Evolutionary conservation across 1,284 basidiomycete genomes (phyloP).

Genomic region (Pseudozyma hubeiensis): DNA sequence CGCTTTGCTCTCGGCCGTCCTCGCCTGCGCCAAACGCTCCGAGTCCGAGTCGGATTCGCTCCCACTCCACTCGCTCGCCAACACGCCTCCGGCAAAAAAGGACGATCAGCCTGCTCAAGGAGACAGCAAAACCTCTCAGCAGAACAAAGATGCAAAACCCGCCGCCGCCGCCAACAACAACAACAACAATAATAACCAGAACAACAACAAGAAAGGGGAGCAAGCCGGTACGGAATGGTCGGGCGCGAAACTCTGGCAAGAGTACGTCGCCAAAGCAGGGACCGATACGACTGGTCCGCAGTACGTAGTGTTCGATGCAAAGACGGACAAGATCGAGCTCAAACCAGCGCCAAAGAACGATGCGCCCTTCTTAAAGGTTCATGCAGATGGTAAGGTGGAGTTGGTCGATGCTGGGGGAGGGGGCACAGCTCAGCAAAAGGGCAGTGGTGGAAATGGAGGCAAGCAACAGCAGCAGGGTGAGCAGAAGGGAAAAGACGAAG

Average conservation of each 20-base stretch:
- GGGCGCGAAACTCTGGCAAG: constrained; percentile 24
- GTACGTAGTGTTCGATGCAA: constrained; percentile 37
- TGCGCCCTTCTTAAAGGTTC: constrained; percentile 27
- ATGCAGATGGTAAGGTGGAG: constrained; percentile 31
- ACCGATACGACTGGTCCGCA: constrained; percentile 6
- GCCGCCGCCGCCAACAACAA: constrained; percentile 5
- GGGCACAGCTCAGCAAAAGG: constrained; percentile 1
- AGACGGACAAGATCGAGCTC: constrained; percentile 30
- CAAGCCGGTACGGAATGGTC: constrained; percentile 21
- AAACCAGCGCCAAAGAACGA: constrained; percentile 24
- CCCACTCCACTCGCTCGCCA: constrained; percentile 19
- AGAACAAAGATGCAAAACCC: constrained; percentile 2
- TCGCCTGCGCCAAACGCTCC: constrained; percentile 29
- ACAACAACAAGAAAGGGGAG: constrained; percentile 1
- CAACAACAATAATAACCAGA: constrained; percentile 3
- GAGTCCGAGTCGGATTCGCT: constrained; percentile 21
- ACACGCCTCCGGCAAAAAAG: constrained; percentile 14
- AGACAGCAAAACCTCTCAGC: background rate
- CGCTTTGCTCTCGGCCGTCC: constrained; percentile 23
- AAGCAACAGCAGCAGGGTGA: constrained; percentile 8
- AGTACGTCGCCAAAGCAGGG: constrained; percentile 19
- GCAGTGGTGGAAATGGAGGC: background rate
- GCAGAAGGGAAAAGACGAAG: constrained; percentile 2
- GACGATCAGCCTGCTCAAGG: background rate
- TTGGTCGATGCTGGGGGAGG: constrained; percentile 15